Evolutionary conservation across 495 filamentous ascomycete genomes (phyloP).

Genomic region (Aspergillus bertholletiae): DNA sequence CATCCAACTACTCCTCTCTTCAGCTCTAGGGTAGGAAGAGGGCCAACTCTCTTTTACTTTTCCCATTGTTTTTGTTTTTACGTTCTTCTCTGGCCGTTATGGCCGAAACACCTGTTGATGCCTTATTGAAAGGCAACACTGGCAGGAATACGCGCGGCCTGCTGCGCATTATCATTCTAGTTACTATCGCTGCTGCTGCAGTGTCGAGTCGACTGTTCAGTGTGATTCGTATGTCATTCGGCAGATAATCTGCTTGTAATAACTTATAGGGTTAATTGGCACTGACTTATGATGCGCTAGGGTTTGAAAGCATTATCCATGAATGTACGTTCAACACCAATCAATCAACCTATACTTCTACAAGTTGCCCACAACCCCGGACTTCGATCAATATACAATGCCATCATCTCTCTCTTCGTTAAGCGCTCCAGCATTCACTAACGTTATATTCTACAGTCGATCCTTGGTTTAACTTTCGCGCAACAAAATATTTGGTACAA

Average conservation of each 20-base stretch:
- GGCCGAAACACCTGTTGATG: conserved; percentile 50
- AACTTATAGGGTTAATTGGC: conserved; percentile 12
- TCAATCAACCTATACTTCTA: not conserved
- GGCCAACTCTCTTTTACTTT: conserved; percentile 22
- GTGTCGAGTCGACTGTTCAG: conserved; percentile 94
- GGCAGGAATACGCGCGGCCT: conserved; percentile 77
- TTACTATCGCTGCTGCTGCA: conserved; percentile 87
- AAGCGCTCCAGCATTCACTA: conserved; percentile 17
- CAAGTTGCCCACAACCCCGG: not conserved
- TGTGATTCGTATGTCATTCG: conserved; percentile 76
- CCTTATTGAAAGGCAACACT: conserved; percentile 63
- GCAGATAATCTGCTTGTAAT: not conserved
- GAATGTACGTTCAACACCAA: conserved; percentile 69
- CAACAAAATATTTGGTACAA: conserved; percentile 94
- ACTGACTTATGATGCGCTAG: conserved; percentile 45
- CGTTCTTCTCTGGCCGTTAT: conserved; percentile 43
- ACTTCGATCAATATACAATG: not conserved
- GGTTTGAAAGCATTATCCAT: conserved; percentile 99
- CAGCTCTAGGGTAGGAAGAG: conserved; percentile 37
- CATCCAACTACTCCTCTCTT: conserved; percentile 20
- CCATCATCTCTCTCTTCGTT: not conserved
- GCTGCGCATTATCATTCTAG: conserved; percentile 87
- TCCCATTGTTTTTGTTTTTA: conserved; percentile 30
- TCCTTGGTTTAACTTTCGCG: conserved; percentile 99
- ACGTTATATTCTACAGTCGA: conserved; percentile 61